Percentiles rank a stretch among this genome's conserved stretches.
phyloP scores from a whole-genome alignment of 257 asterid species.

The Coffea canephora region DNA sequence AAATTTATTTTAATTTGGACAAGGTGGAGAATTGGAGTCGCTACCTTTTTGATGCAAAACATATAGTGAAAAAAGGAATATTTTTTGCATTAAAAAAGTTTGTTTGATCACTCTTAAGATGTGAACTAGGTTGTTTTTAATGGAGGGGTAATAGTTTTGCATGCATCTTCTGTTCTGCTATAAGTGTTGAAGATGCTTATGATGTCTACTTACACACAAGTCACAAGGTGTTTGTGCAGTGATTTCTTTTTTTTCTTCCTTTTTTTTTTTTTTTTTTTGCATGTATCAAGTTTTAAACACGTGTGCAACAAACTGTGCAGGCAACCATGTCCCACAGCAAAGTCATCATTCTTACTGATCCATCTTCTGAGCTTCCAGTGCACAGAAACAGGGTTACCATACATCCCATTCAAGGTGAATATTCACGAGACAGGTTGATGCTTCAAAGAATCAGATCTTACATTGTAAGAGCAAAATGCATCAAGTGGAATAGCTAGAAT shows the following conservation, averaged over 20 bases:
- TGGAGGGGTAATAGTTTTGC: neutral
- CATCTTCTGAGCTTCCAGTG: constrained; percentile 60
- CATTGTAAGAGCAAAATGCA: constrained; percentile 82
- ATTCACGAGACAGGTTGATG: constrained; percentile 99
- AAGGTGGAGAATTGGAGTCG: no score
- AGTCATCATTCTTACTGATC: constrained; percentile 75
- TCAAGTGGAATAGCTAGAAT: constrained; percentile 31
- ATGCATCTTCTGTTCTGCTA: neutral
- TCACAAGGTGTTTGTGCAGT: neutral
- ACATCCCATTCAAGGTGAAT: constrained; percentile 94
- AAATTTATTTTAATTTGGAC: no score
- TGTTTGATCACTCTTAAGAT: no score
- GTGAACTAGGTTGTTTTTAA: no score
- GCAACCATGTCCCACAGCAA: constrained; percentile 72
- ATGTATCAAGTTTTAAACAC: constrained; percentile 9
- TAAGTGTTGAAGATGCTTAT: neutral
- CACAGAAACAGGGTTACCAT: constrained; percentile 57
- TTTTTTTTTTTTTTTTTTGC: no score
- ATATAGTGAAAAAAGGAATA: no score
- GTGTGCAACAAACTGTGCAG: constrained; percentile 41
- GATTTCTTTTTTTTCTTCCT: neutral
- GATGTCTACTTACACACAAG: neutral
- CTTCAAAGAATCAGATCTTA: constrained; percentile 99
- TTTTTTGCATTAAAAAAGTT: no score
- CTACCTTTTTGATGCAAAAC: no score